Percentiles rank a stretch among this genome's conserved stretches.
Evolutionary conservation across 176 grass and related monocot genomes (phyloP).

Genomic region (Hordeum marinum): DNA sequence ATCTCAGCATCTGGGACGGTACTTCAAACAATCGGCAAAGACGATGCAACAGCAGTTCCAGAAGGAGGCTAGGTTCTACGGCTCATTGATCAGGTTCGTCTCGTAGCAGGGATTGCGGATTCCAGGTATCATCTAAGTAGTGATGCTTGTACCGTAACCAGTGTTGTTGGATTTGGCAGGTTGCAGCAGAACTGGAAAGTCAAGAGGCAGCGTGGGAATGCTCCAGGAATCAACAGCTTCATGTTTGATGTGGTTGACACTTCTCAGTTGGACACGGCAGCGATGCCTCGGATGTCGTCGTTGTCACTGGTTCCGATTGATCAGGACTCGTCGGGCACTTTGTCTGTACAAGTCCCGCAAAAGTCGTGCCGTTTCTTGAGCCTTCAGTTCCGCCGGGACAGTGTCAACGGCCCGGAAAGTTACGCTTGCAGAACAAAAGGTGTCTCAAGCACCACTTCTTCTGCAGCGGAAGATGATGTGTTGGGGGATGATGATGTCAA

Average conservation of each 20-base stretch:
- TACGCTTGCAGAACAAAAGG: constrained; percentile 43
- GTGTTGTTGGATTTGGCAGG: constrained; percentile 30
- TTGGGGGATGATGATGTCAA: constrained; percentile 47
- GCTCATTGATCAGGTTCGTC: constrained; percentile 51
- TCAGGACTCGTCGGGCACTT: constrained; percentile 60
- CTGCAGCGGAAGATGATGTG: constrained; percentile 37
- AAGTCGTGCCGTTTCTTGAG: constrained; percentile 60
- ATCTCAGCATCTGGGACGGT: constrained; percentile 66
- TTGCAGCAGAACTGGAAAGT: constrained; percentile 99
- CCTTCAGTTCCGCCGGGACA: constrained; percentile 56
- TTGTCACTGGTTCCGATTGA: constrained; percentile 55
- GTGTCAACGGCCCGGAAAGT: constrained; percentile 21
- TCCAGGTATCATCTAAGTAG: not conserved
- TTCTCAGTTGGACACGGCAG: constrained; percentile 41
- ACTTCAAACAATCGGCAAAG: constrained; percentile 87
- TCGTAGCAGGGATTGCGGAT: constrained; percentile 11
- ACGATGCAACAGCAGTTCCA: constrained; percentile 80
- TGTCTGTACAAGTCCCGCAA: constrained; percentile 70
- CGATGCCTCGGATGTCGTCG: constrained; percentile 37
- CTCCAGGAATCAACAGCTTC: constrained; percentile 58
- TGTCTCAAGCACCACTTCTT: constrained; percentile 18
- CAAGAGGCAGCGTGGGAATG: constrained; percentile 59
- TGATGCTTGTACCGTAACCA: not conserved
- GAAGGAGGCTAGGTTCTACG: constrained; percentile 79
- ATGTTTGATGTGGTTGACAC: constrained; percentile 80